Percentiles rank a stretch among this genome's conserved stretches.
Evolutionary conservation across 805 yeast genomes (phyloP).

Genomic region (Saccharomyces mikatae): DNA sequence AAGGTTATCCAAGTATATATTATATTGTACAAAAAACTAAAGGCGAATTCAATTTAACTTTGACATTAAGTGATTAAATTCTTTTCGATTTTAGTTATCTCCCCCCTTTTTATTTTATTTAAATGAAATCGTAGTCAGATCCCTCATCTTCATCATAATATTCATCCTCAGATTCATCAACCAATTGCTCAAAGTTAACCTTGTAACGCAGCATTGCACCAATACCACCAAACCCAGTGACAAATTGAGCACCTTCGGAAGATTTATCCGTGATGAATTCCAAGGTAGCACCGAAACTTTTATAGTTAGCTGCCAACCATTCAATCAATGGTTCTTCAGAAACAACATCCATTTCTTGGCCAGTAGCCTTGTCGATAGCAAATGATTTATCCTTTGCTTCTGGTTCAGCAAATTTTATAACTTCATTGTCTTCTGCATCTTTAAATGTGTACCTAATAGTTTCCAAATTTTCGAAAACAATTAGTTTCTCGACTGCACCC

Average conservation of each 20-base stretch:
- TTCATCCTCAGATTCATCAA: conserved; percentile 82
- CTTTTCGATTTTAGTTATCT: neutral
- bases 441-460: conserved; percentile 75
- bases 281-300: conserved; percentile 85
- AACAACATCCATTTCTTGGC: conserved; percentile 83
- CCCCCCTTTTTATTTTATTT: conserved; percentile 6
- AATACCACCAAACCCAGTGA: conserved; percentile 96
- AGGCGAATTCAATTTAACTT: neutral
- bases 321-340: conserved; percentile 82
- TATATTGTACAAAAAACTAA: neutral
- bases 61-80: neutral
- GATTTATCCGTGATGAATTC: conserved; percentile 96
- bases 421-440: conserved; percentile 72
- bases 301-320: conserved; percentile 97
- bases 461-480: conserved; percentile 88
- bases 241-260: conserved; percentile 98
- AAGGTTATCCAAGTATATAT: neutral
- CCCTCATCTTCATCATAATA: conserved; percentile 63
- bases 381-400: conserved; percentile 66
- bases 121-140: conserved; percentile 33
- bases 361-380: conserved; percentile 74
- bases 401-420: conserved; percentile 66
- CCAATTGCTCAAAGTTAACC: conserved; percentile 93
- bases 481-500: conserved; percentile 90
- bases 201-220: conserved; percentile 95